Evolutionary conservation across 352 stramenopile genomes (phyloP).

Genomic region (Phytophthora litchii): DNA sequence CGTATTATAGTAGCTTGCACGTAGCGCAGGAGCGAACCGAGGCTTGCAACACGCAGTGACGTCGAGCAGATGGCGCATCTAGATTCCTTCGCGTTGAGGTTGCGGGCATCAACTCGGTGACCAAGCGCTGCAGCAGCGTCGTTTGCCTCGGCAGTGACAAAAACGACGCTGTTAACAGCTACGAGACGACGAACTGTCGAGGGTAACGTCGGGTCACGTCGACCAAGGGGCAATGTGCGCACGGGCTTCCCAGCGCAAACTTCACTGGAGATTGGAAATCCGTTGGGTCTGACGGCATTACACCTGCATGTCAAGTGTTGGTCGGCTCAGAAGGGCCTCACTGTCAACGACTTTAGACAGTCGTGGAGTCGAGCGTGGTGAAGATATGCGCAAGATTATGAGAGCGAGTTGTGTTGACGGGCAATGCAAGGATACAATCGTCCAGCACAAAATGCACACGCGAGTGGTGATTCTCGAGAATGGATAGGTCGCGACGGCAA

Average conservation of each 20-base stretch:
- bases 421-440: neutral
- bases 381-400: neutral
- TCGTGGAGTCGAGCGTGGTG: constrained; percentile 1
- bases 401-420: neutral
- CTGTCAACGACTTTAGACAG: constrained; percentile 9
- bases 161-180: constrained; percentile 13
- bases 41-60: constrained; percentile 8
- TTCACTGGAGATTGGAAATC: constrained; percentile 23
- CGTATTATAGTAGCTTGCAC: neutral
- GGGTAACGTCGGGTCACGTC: constrained; percentile 4
- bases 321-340: neutral
- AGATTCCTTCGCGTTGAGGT: constrained; percentile 29
- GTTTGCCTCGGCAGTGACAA: constrained; percentile 15
- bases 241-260: neutral
- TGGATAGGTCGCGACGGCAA: constrained; percentile 3
- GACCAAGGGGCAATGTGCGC: neutral
- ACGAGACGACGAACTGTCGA: constrained; percentile 22
- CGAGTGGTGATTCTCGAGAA: neutral
- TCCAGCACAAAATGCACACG: neutral
- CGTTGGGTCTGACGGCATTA: constrained; percentile 15
- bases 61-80: constrained; percentile 12
- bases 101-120: neutral
- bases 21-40: constrained; percentile 5
- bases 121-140: neutral
- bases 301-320: constrained; percentile 1